Evolutionary conservation across 2,329 filamentous ascomycete genomes (phyloP).

Genomic region (Aspergillus ochraceus): DNA sequence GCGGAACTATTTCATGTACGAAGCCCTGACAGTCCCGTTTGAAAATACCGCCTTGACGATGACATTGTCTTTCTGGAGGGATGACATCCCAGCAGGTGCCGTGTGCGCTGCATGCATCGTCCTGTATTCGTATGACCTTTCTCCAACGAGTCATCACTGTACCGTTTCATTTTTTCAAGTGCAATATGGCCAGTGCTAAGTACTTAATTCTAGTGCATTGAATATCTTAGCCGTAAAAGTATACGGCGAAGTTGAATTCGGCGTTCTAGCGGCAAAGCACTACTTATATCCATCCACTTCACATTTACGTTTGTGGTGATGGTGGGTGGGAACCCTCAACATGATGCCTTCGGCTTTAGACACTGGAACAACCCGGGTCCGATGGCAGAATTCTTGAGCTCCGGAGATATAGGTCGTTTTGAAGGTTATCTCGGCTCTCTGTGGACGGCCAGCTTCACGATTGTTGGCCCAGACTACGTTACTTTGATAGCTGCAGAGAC

Average conservation of each 20-base stretch:
- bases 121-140: constrained; percentile 24
- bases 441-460: constrained; percentile 66
- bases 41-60: constrained; percentile 45
- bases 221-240: constrained; percentile 69
- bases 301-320: constrained; percentile 77
- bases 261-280: constrained; percentile 57
- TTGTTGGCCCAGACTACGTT: constrained; percentile 66
- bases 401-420: constrained; percentile 60
- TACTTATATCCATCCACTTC: constrained; percentile 67
- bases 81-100: constrained; percentile 39
- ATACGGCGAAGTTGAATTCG: constrained; percentile 64
- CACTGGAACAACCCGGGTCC: constrained; percentile 63
- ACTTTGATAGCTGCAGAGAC: constrained; percentile 64
- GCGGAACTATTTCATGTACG: constrained; percentile 52
- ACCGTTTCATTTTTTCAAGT: too few relatives aligned
- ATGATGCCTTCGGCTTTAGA: constrained; percentile 69
- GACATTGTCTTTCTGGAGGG: constrained; percentile 42
- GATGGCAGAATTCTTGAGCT: constrained; percentile 63
- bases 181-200: too few relatives aligned
- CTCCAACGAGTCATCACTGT: not conserved
- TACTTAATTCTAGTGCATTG: constrained; percentile 43
- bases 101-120: constrained; percentile 30
- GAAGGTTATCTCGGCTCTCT: constrained; percentile 64
- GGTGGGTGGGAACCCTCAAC: constrained; percentile 72
- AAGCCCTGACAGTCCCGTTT: constrained; percentile 40